These are phyloP conservation scores for Gossypium aridum DNA, from an alignment of 441 rosid genomes.

Conservation along the genomic window DNA sequence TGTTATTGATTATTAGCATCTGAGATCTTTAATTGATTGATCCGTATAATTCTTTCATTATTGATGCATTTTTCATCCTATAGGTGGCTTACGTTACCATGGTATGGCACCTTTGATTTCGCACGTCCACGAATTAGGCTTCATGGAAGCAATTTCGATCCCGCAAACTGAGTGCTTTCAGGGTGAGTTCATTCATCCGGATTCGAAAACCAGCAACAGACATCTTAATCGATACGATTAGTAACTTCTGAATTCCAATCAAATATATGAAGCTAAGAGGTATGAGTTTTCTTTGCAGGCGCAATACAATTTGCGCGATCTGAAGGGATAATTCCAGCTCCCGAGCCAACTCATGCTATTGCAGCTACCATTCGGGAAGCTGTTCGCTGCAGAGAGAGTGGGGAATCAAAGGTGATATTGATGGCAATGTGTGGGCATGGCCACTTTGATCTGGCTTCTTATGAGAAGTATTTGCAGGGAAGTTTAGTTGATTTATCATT, in stretches of 20 bases:
- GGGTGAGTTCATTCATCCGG: slow-evolving; percentile 30
- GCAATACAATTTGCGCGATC: slow-evolving; percentile 79
- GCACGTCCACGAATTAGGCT: slow-evolving; percentile 71
- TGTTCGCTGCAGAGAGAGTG: slow-evolving; percentile 62
- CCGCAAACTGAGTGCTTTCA: slow-evolving; percentile 82
- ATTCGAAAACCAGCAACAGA: neutral
- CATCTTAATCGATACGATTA: neutral
- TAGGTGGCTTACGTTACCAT: slow-evolving; percentile 89
- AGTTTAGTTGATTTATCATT: slow-evolving; percentile 69
- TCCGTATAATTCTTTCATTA: neutral
- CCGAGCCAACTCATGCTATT: slow-evolving; percentile 89
- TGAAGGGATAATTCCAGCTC: slow-evolving; percentile 88
- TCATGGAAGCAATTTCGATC: slow-evolving; percentile 81
- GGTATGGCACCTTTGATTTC: slow-evolving; percentile 93
- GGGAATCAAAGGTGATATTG: slow-evolving; percentile 81
- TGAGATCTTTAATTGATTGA: neutral
- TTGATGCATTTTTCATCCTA: slow-evolving; percentile 7
- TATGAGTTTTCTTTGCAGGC: slow-evolving; percentile 32
- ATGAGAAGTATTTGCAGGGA: slow-evolving; percentile 72
- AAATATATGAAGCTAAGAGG: neutral
- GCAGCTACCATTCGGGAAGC: slow-evolving; percentile 95
- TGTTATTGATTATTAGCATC: neutral
- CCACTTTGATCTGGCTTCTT: slow-evolving; percentile 77
- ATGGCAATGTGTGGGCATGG: slow-evolving; percentile 97
- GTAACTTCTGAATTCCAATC: neutral